phyloP scores from a whole-genome alignment of 306 rosid genomes.

The Lathyrus aphaca region DNA sequence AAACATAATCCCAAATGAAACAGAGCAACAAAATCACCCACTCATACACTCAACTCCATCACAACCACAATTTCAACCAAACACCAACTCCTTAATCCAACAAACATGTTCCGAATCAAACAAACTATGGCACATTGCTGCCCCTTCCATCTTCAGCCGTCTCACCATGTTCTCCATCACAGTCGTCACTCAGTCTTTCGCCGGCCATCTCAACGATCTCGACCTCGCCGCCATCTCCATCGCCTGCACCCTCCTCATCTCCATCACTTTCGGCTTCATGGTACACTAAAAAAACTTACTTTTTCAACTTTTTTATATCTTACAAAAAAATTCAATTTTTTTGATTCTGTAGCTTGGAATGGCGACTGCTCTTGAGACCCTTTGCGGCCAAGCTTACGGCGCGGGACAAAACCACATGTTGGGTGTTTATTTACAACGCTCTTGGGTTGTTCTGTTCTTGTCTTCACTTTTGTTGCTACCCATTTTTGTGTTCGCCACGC shows the following conservation, averaged over 20 bases:
- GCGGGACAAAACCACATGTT: slow-evolving; percentile 58
- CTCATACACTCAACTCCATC: slow-evolving; percentile 31
- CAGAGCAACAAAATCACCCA: slow-evolving; percentile 33
- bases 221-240: slow-evolving; percentile 73
- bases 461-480: slow-evolving; percentile 58
- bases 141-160: slow-evolving; percentile 75
- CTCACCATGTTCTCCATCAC: slow-evolving; percentile 77
- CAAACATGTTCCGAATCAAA: slow-evolving; percentile 54
- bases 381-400: slow-evolving; percentile 80
- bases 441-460: slow-evolving; percentile 64
- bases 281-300: not conserved
- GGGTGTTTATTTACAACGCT: slow-evolving; percentile 69
- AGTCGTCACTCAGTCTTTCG: slow-evolving; percentile 62
- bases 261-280: slow-evolving; percentile 69
- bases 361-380: slow-evolving; percentile 78
- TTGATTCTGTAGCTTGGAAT: slow-evolving; percentile 61
- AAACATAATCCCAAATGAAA: not conserved
- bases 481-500: slow-evolving; percentile 57
- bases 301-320: not conserved
- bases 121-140: slow-evolving; percentile 67
- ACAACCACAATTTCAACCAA: slow-evolving; percentile 5
- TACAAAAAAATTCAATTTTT: not conserved
- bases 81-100: slow-evolving; percentile 29
- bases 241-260: slow-evolving; percentile 63
- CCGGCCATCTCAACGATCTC: slow-evolving; percentile 70